Evolutionary conservation across 2,329 filamentous ascomycete genomes (phyloP), one percentile per base, ranked within the genome.

Genomic region (Aspergillus neoniger): DNA sequence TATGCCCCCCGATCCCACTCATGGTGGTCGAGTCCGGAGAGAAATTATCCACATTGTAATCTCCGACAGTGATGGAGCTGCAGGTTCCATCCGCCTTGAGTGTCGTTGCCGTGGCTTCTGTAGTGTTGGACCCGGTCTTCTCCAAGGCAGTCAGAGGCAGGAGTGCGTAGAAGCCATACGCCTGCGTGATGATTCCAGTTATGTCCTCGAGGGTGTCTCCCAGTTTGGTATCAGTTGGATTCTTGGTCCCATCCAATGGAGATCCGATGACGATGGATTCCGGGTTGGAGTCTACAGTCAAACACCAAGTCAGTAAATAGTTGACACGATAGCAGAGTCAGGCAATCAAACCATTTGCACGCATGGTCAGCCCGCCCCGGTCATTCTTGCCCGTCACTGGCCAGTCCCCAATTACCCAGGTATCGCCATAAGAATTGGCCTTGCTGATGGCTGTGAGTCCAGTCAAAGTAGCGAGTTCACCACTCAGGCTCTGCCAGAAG

Each of bases 41-140:
- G 15, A 91, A 79, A 74, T 91, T 91, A 73, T 90, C 86, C 32
- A 90, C 82, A 72, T 91, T 91, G 80, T 91, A 91, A 62, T 83
- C 82, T 53, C 84, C 87, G 23, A 90, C 73, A 1, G 87, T 89
- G 61, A 91, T 75, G 44, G 83, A 85, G 2, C 78, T 78, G 76
- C 89, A 91, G 59, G 78, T 79, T 1, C 84, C 83, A 17, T 67
- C 58, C 1, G 64, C 59, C 25, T 76, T 79, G 65, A 85, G 85
- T 25, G 74, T 71, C 38, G 91, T 81, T 17, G 78, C 80, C 4
- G 84, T 83, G 0, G 85, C 73, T 0, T 75, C 72, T 2, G 83
- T 82, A 8, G 77, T 73, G 32, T 77, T 74, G 4, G 80, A 80
- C 2, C 71, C 70, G 49, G 78, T 76, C 32, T 86, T 76, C 41